Base-by-base conservation (phyloP, 1,284 basidiomycete genomes). In the Amylostereum chailletii region DNA sequence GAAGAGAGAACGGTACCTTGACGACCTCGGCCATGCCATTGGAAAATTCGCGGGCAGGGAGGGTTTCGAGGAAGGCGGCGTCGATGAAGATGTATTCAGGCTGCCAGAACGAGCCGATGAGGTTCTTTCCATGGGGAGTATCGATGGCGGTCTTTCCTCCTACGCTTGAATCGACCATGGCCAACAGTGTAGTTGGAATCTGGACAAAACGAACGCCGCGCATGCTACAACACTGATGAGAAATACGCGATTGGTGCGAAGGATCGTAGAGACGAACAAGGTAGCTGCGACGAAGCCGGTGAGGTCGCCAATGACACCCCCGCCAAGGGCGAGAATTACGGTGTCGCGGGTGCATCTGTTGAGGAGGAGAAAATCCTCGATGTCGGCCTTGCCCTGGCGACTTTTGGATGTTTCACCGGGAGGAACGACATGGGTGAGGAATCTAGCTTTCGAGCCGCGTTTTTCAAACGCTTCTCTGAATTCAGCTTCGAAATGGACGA, bases 1-100 rank as follows among this genome's bases (percentile, higher is more conserved):
- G 47, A 37, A 38, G 42, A 49, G 50, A 42, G 27, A 44, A 49
- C 6, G 42, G 36, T 52, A 90, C 92, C 79, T 98, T 99, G 67
- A 99, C 84, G 3, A 98, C 90, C 67, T 99, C 95, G 1, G 96
- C 94, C 91, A 99, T 97, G 43, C 95, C 95, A 63, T 99, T 99
- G 41, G 91, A 90, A 58, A 98, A 94, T 66, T 99, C 96, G 53
- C 96, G 77, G 41, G 83, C 70, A 0, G 94, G 94, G 3, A 99
- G 83, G 1, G 93, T 95, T 59, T 93, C 90, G 53, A 99, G 80
- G 75, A 96, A 96, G 0, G 94, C 87, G 11, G 92, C 87, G 66
- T 99, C 96, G 59, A 98, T 96, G 69, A 99, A 99, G 64, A 98
- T 88, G 72, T 88, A 98, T 60, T 87, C 81, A 1, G 95, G 95